Percentiles rank a stretch among this genome's conserved stretches.
These are phyloP conservation scores for Staphylotrichum tortipilum DNA, from an alignment of 495 filamentous ascomycete species.

Conservation along the genomic window DNA sequence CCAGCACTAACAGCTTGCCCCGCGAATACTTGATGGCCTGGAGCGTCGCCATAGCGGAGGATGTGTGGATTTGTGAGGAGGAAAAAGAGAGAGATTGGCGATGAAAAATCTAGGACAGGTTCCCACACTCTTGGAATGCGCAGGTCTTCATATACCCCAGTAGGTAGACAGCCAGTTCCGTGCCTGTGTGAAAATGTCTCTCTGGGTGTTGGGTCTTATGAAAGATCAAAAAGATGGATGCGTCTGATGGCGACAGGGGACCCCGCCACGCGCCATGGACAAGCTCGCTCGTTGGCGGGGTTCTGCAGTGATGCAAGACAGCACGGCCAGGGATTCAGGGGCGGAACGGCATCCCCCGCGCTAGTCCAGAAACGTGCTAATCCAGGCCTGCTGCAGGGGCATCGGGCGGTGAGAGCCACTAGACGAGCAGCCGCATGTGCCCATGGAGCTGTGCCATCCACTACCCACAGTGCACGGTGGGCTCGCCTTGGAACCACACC, in stretches of 20 bases:
- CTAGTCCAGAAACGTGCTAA: too few relatives aligned
- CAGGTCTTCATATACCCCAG: neutral
- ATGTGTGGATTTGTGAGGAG: neutral
- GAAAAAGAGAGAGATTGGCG: neutral
- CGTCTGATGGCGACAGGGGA: neutral
- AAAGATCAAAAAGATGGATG: too few relatives aligned
- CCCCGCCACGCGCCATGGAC: slow-evolving; percentile 9
- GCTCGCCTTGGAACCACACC: too few relatives aligned
- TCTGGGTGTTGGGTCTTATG: too few relatives aligned
- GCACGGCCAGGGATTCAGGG: too few relatives aligned
- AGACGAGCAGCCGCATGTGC: too few relatives aligned
- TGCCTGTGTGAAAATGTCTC: neutral
- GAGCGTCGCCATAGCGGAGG: slow-evolving; percentile 41
- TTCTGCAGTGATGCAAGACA: too few relatives aligned
- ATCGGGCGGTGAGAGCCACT: neutral
- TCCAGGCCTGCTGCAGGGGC: neutral
- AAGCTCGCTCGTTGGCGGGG: neutral
- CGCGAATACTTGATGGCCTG: slow-evolving; percentile 81
- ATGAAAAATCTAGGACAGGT: too few relatives aligned
- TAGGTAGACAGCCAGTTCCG: neutral
- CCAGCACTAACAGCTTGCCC: slow-evolving; percentile 73
- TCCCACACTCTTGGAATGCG: neutral
- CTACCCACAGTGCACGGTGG: too few relatives aligned
- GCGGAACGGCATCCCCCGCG: too few relatives aligned
- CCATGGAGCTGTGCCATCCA: too few relatives aligned